Evolutionary conservation across 192 early-diverging fungal species (phyloP).

Genomic region (Chytriomyces hyalinus): DNA sequence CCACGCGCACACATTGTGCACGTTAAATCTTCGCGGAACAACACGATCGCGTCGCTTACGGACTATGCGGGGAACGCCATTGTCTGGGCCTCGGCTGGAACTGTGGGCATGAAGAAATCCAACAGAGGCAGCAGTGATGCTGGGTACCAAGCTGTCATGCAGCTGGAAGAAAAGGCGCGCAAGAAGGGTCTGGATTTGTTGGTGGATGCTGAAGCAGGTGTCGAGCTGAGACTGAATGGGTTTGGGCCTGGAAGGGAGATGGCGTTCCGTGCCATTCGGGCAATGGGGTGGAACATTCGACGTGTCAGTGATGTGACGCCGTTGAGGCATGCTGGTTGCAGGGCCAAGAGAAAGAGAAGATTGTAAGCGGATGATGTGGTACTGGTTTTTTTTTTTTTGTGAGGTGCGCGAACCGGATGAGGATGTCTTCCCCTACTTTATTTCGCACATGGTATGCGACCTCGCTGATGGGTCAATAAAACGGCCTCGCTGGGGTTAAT

Average conservation of each 20-base stretch:
- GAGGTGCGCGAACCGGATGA: too few relatives aligned
- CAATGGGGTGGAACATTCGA: conserved; percentile 77
- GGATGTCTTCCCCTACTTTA: too few relatives aligned
- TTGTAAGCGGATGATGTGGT: conserved; percentile 59
- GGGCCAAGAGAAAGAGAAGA: conserved; percentile 86
- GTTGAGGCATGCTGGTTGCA: conserved; percentile 87
- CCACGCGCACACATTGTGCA: conserved; percentile 41
- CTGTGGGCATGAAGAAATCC: conserved; percentile 85
- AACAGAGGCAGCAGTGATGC: conserved; percentile 88
- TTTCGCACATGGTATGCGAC: too few relatives aligned
- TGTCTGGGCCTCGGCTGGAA: conserved; percentile 78
- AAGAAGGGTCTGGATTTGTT: conserved; percentile 46
- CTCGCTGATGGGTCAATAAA: too few relatives aligned
- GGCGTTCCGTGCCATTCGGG: conserved; percentile 82
- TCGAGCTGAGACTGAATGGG: conserved; percentile 85
- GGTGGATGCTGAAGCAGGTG: conserved; percentile 61
- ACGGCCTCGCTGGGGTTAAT: too few relatives aligned
- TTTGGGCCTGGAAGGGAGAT: conserved; percentile 92
- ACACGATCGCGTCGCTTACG: conserved; percentile 87
- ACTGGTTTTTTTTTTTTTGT: too few relatives aligned
- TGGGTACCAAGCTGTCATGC: conserved; percentile 83
- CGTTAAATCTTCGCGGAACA: conserved; percentile 68
- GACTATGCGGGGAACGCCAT: conserved; percentile 71
- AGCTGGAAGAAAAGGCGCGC: conserved; percentile 71
- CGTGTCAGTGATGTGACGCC: conserved; percentile 89